These are phyloP conservation scores for Paramecium sexaurelia DNA, from an alignment of 73 alveolate species.

Conservation along the genomic window DNA sequence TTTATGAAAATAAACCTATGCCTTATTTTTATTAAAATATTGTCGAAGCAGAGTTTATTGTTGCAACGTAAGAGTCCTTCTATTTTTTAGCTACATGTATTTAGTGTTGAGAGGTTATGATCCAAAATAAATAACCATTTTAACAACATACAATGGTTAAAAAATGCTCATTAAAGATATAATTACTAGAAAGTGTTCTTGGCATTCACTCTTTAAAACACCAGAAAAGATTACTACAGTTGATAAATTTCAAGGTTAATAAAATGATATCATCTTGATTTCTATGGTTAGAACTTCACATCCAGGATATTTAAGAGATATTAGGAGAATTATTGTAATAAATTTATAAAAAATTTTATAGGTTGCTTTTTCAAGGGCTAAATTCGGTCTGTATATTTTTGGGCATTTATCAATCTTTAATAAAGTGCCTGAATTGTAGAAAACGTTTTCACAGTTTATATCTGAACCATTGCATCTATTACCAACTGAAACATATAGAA, in stretches of 20 bases:
- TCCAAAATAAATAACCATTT: conserved; percentile 72
- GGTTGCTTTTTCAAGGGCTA: conserved; percentile 80
- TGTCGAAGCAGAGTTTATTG: conserved; percentile 69
- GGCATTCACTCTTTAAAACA: conserved; percentile 73
- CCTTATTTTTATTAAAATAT: conserved; percentile 78
- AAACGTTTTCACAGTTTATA: conserved; percentile 59
- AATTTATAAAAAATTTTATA: neutral
- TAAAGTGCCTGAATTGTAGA: conserved; percentile 74
- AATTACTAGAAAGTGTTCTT: conserved; percentile 73
- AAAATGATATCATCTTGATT: conserved; percentile 73
- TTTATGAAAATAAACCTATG: conserved; percentile 72
- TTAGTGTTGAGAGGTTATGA: conserved; percentile 76
- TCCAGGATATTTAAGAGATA: conserved; percentile 81
- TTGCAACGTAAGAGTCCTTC: neutral
- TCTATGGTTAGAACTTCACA: conserved; percentile 79
- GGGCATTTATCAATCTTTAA: conserved; percentile 75
- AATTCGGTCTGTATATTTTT: conserved; percentile 76
- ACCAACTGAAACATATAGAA: neutral
- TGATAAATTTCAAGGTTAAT: conserved; percentile 83
- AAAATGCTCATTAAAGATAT: conserved; percentile 78
- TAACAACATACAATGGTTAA: conserved; percentile 80
- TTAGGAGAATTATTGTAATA: conserved; percentile 78
- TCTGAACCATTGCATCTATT: conserved; percentile 26
- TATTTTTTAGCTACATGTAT: conserved; percentile 72
- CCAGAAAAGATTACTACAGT: conserved; percentile 75